Evolutionary conservation across 2,329 filamentous ascomycete species (phyloP).

Genomic region (Colletotrichum sp.): DNA sequence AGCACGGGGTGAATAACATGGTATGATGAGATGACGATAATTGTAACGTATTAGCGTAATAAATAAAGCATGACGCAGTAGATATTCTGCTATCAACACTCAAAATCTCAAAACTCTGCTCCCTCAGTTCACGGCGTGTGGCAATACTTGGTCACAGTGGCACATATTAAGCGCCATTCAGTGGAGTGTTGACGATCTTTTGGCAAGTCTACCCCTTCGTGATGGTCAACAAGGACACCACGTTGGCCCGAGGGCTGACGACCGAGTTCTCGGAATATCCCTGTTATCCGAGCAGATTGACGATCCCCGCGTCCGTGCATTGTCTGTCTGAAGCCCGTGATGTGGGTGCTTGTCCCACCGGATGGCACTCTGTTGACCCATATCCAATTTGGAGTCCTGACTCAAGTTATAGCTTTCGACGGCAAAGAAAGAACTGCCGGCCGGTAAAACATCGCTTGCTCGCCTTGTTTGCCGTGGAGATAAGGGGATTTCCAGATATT

Average conservation of each 20-base stretch:
- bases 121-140: not conserved
- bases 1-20: not conserved
- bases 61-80: not conserved
- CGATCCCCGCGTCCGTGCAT: not conserved
- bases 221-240: not conserved
- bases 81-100: not conserved
- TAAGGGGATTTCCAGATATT: not conserved
- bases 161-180: not conserved
- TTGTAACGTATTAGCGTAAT: not conserved
- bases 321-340: not conserved
- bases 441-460: not conserved
- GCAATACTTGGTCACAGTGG: not conserved
- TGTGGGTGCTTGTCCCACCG: not conserved
- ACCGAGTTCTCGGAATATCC: not conserved
- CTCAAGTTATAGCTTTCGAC: not conserved
- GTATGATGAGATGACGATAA: not conserved
- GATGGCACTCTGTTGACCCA: not conserved
- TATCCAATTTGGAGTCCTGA: not conserved
- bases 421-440: not conserved
- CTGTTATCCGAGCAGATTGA: not conserved
- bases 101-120: not conserved
- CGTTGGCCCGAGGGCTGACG: not conserved
- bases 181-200: not conserved
- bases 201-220: not conserved
- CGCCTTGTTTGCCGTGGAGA: not conserved